These are phyloP conservation scores for Closterium sp. DNA, from an alignment of 139 green algal genomes.

Conservation along the genomic window DNA sequence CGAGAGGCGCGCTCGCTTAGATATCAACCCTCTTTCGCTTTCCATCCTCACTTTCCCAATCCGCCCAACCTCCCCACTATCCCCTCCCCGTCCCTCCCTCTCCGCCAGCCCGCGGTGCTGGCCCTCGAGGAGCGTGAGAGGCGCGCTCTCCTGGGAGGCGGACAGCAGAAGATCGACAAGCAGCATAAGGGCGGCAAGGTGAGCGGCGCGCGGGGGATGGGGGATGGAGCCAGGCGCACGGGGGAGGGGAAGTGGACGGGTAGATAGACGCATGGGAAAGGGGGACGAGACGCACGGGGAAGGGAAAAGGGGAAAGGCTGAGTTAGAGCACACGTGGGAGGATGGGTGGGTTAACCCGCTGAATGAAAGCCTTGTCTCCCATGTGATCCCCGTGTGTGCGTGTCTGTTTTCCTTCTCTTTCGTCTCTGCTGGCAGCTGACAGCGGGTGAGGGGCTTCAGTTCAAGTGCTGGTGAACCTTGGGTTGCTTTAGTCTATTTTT, in stretches of 20 bases:
- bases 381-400: neutral
- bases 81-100: no score
- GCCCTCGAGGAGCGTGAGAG: neutral
- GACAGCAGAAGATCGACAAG: slow-evolving; percentile 28
- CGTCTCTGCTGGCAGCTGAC: slow-evolving; percentile 10
- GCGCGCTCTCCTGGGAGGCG: slow-evolving; percentile 15
- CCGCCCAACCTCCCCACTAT: no score
- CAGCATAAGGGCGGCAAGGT: slow-evolving; percentile 41
- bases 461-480: no score
- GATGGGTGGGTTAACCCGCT: neutral
- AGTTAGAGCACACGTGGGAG: slow-evolving; percentile 10
- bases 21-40: no score
- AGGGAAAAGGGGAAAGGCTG: neutral
- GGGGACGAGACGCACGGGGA: no score
- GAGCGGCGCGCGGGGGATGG: neutral
- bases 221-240: neutral
- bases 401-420: neutral
- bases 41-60: no score
- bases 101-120: no score
- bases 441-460: no score
- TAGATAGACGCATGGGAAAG: slow-evolving; percentile 36
- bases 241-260: neutral
- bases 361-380: neutral
- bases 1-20: neutral
- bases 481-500: no score